A percentile compares a stretch with the other conserved stretches of the same genome.
Evolutionary conservation across 2,329 filamentous ascomycete species (phyloP).

Genomic region (Talaromyces sp.): DNA sequence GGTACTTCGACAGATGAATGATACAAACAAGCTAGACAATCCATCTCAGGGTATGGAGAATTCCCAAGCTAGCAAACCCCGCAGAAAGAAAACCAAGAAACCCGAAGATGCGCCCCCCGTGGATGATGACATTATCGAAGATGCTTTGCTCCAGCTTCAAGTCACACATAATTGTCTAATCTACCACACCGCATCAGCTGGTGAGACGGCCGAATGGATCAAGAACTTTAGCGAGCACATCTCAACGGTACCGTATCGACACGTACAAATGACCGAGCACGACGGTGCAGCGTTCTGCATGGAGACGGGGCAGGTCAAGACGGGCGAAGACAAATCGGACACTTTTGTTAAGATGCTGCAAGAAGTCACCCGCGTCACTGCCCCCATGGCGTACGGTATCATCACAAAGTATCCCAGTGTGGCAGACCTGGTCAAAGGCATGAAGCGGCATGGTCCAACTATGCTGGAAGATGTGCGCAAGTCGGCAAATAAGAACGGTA

Average conservation of each 20-base stretch:
- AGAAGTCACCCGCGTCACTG: conserved; percentile 67
- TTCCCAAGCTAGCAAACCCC: conserved; percentile 11
- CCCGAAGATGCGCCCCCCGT: conserved; percentile 47
- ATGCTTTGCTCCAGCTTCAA: conserved; percentile 66
- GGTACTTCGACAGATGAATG: conserved; percentile 50
- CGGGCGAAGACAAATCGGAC: conserved; percentile 61
- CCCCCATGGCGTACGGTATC: conserved; percentile 67
- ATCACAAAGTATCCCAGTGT: conserved; percentile 57
- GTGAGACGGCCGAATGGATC: conserved; percentile 70
- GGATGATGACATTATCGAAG: conserved; percentile 65
- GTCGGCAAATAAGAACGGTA: conserved; percentile 45
- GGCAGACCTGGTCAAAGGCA: conserved; percentile 52
- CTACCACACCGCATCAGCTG: conserved; percentile 59
- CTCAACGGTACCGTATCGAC: conserved; percentile 67
- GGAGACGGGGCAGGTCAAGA: conserved; percentile 70
- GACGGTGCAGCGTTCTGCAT: conserved; percentile 64
- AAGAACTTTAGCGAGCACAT: conserved; percentile 72
- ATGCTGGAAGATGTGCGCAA: conserved; percentile 59
- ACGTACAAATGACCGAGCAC: conserved; percentile 44
- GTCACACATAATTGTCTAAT: conserved; percentile 63
- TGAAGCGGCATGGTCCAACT: conserved; percentile 56
- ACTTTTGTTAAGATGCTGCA: conserved; percentile 73
- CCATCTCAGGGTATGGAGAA: conserved; percentile 19
- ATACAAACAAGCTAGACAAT: conserved; percentile 31
- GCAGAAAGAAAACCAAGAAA: conserved; percentile 33